phyloP scores from a whole-genome alignment of 495 filamentous ascomycete genomes.

The Filosporella fistucella region DNA sequence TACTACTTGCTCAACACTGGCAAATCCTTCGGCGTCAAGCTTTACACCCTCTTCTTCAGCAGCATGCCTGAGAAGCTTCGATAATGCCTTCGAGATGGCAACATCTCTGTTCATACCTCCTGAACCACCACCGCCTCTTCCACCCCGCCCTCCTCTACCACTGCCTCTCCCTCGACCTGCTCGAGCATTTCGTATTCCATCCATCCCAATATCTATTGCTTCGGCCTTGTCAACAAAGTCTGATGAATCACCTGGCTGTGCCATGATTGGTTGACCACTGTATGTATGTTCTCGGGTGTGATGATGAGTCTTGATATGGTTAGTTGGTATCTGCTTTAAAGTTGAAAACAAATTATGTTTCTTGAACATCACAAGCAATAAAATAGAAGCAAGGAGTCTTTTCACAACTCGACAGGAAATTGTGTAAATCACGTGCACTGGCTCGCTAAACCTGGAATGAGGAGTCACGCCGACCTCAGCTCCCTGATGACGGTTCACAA shows the following conservation, averaged over 20 bases:
- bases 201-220: slow-evolving; percentile 4
- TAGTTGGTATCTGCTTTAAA: neutral
- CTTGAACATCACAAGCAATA: too few species aligned
- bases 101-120: slow-evolving; percentile 46
- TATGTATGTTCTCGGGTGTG: neutral
- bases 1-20: slow-evolving; percentile 72
- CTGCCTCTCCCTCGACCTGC: slow-evolving; percentile 7
- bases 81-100: slow-evolving; percentile 75
- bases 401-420: too few species aligned
- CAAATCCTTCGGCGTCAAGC: slow-evolving; percentile 76
- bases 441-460: too few species aligned
- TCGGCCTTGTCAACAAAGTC: slow-evolving; percentile 10
- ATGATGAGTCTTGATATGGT: too few species aligned
- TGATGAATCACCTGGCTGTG: neutral
- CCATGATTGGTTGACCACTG: slow-evolving; percentile 2
- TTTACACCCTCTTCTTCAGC: slow-evolving; percentile 73
- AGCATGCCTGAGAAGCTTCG: slow-evolving; percentile 75
- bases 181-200: neutral
- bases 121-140: slow-evolving; percentile 28
- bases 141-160: slow-evolving; percentile 23
- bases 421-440: too few species aligned
- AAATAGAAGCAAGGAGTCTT: too few species aligned
- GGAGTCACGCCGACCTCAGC: too few species aligned
- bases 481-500: too few species aligned
- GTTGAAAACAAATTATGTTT: neutral